Base-by-base conservation (phyloP, 169 alveolate genomes). In the Plasmodium gaboni region DNA sequence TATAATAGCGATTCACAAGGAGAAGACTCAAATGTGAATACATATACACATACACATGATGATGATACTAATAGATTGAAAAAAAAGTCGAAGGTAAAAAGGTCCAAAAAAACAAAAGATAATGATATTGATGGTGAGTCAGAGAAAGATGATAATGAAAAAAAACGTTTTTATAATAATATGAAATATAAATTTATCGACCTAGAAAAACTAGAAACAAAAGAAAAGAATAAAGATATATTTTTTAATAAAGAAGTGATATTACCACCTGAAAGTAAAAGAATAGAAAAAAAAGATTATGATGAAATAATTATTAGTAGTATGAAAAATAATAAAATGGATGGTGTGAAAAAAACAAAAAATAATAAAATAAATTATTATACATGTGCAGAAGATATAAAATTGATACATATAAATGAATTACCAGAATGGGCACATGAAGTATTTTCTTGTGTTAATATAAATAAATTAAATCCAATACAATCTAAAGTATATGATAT, bases 391-490 rank as follows among this genome's bases (percentile, higher is more conserved):
- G 87, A 92, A 67, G 85, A 94, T 19, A 72, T 96, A 94, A 74
- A 96, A 92, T 85, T 88, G 22, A 53, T 93, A 42, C 26, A 93
- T 7, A 88, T 95, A 1, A 55, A 61, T 2, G 95, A 93, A 2
- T 88, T 99, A 22, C 99, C 99, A 13, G 98, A 97, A 60, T 98
- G 99, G 99, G 94, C 99, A 8, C 97, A 95, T 26, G 93, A 95
- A 10, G 98, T 99, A 42, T 99, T 99, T 93, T 89, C 94, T 2
- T 90, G 93, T 89, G 90, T 95, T 76, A 87, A 88, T 44, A 68
- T 96, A 91, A 94, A 92, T 8, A 71, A 93, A 53, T 93, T 97
- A 64, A 99, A 99, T 89, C 97, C 98, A 19, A 97, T 99, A 85
- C 99, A 99, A 92, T 96, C 99, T 22, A 92, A 93, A 63, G 99